Base-by-base conservation (phyloP, 352 stramenopile genomes). In the Thalassiosira pacifica region DNA sequence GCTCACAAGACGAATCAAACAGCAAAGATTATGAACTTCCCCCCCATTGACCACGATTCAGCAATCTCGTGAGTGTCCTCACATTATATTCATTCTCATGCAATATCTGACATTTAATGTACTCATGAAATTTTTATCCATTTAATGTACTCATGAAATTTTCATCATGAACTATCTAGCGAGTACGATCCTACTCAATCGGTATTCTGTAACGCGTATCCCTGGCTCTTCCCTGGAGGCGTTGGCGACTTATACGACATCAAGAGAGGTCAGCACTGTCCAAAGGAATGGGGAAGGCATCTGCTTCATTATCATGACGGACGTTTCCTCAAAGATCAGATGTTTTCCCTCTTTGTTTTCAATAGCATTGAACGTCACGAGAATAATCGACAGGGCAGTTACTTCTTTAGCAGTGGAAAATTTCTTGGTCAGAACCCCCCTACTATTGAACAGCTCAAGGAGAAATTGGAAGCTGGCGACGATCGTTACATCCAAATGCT, bases 161-260 rank as follows among this genome's bases (percentile, higher is more conserved):
- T 48, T 48, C 37, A 48, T 48, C 37, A 48, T 48, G 6, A 48
- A 48, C 6, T 57, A 24, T 57, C 11, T 19, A 57, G 45, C 45
- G 45, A 57, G 13, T 57, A 57, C 13, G 45, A 57, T 57, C 6
- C 45, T n/a, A 57, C 45, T 2, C 19, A 70, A 63, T 29, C 42
- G 24, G 37, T 85, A 59, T 82, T 82, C 26, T 31, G 24, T 26
- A 75, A 71, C 42, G 55, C 70, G 6, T 85, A 63, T 48, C 78
- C 78, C 0, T 85, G 69, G 61, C 63, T 85, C 18, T 85, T 85
- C 53, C 78, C 78, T 2, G 78, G 78, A 24, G 78, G 78, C 8
- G 48, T 82, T 27, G 70, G 52, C 16, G 78, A 82, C 55, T 19
- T 82, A 4, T 64, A 80, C 22, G 78, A 85, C 22, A 26, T 37